Conservation (phyloP, 2,329 filamentous ascomycete genomes). For the Raffaelea arxii region DNA sequence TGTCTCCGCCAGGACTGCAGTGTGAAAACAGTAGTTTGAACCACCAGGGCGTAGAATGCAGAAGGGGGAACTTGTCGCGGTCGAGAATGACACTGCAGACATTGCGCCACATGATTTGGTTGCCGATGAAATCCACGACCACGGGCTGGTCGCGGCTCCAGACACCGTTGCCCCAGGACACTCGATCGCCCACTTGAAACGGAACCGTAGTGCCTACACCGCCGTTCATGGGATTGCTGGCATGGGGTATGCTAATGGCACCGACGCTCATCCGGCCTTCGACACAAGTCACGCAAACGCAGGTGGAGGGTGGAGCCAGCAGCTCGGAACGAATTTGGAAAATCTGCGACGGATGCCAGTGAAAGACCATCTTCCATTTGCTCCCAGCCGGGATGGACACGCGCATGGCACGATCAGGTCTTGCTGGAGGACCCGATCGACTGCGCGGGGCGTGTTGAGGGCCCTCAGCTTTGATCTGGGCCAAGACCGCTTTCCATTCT, state of each 20-base stretch:
- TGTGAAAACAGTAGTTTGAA: background rate
- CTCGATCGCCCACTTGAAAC: background rate
- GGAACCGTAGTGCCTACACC: background rate
- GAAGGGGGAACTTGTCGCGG: background rate
- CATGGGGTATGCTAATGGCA: background rate
- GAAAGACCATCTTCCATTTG: background rate
- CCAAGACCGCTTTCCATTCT: background rate
- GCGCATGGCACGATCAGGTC: background rate
- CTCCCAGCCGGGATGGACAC: background rate
- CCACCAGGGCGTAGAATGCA: background rate
- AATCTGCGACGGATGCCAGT: background rate
- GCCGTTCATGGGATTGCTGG: background rate
- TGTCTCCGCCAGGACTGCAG: background rate
- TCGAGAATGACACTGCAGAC: background rate
- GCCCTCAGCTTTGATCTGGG: background rate
- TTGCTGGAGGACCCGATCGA: background rate
- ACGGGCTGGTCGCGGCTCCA: background rate
- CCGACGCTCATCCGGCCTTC: background rate
- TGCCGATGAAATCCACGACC: background rate
- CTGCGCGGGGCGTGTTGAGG: background rate
- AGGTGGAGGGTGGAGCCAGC: background rate
- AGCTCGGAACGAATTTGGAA: background rate
- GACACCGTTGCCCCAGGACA: background rate
- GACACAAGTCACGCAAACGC: background rate
- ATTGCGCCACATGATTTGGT: background rate